Conservation (phyloP, 2,329 filamentous ascomycete species). For the Sclerotinia spermophila region DNA sequence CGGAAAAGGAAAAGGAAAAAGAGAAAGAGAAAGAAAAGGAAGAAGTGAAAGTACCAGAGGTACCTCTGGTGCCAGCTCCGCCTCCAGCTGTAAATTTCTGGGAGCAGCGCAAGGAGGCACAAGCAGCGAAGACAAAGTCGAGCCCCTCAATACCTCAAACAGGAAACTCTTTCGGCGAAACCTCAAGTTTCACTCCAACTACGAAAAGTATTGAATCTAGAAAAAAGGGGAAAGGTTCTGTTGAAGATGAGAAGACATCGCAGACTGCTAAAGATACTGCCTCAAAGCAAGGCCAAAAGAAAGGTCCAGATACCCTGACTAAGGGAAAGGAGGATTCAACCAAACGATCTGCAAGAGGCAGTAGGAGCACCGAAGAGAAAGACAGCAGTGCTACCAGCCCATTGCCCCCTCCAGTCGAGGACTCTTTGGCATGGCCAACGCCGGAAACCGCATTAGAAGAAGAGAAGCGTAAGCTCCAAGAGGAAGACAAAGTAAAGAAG, state of each 20-base stretch:
- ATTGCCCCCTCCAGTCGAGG: constrained; percentile 64
- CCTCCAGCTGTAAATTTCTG: constrained; percentile 84
- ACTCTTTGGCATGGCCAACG: constrained; percentile 84
- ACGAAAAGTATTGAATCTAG: constrained; percentile 39
- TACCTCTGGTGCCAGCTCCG: constrained; percentile 70
- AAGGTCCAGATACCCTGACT: constrained; percentile 38
- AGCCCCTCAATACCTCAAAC: constrained; percentile 22
- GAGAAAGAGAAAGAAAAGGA: constrained; percentile 58
- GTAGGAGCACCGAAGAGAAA: constrained; percentile 33
- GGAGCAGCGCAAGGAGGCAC: constrained; percentile 70
- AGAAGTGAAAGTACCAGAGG: constrained; percentile 48
- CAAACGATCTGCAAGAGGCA: constrained; percentile 35
- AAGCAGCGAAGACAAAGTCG: constrained; percentile 48
- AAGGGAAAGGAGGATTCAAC: constrained; percentile 34
- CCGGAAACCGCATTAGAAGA: constrained; percentile 76
- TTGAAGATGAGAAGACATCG: constrained; percentile 39
- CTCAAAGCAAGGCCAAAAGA: constrained; percentile 40
- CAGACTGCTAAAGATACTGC: constrained; percentile 37
- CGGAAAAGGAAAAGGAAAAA: constrained; percentile 55
- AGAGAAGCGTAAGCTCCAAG: constrained; percentile 66
- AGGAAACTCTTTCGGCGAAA: constrained; percentile 18
- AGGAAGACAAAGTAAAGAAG: constrained; percentile 64
- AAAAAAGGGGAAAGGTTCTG: constrained; percentile 41
- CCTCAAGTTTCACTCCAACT: constrained; percentile 23
- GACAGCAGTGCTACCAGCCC: constrained; percentile 36